phyloP scores from a whole-genome alignment of 108 stramenopile species.

The Discostella pseudostelligera region DNA sequence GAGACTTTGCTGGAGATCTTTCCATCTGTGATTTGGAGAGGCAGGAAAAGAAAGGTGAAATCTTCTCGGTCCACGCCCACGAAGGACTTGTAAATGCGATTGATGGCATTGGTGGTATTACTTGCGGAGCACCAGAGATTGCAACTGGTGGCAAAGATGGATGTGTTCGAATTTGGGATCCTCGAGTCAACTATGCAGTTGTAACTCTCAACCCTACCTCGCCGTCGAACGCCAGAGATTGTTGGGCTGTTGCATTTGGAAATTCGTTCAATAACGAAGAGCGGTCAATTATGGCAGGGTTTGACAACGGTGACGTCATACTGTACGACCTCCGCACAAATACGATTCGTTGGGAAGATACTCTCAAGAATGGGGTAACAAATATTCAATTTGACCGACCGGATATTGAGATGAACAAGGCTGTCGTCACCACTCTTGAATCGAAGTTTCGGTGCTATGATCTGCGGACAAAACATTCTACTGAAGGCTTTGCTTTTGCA shows the following conservation, averaged over 20 bases:
- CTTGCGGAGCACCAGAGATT: slow-evolving; percentile 79
- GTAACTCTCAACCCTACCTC: slow-evolving; percentile 69
- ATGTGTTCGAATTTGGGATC: slow-evolving; percentile 85
- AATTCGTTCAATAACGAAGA: slow-evolving; percentile 82
- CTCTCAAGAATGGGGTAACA: slow-evolving; percentile 85
- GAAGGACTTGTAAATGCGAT: slow-evolving; percentile 71
- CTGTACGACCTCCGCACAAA: slow-evolving; percentile 75
- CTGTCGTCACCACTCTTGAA: slow-evolving; percentile 84
- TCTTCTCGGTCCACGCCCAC: slow-evolving; percentile 68
- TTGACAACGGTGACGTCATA: slow-evolving; percentile 92
- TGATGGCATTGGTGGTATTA: slow-evolving; percentile 79
- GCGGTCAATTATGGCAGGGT: slow-evolving; percentile 79
- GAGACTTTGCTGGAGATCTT: slow-evolving; percentile 65
- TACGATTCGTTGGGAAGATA: slow-evolving; percentile 82
- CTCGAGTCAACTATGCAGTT: slow-evolving; percentile 65
- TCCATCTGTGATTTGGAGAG: slow-evolving; percentile 55
- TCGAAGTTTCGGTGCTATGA: slow-evolving; percentile 82
- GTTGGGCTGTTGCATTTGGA: slow-evolving; percentile 89
- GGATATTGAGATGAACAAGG: slow-evolving; percentile 92
- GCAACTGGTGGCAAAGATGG: slow-evolving; percentile 89
- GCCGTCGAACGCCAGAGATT: slow-evolving; percentile 69
- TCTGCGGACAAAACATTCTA: slow-evolving; percentile 73
- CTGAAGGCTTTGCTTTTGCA: slow-evolving; percentile 69
- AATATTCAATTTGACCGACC: slow-evolving; percentile 79
- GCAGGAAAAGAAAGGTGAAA: slow-evolving; percentile 11